A percentile compares a stretch with the other conserved stretches of the same genome.
Conservation (phyloP, 106 monocot species). For the Alisma plantagoaquatica region DNA sequence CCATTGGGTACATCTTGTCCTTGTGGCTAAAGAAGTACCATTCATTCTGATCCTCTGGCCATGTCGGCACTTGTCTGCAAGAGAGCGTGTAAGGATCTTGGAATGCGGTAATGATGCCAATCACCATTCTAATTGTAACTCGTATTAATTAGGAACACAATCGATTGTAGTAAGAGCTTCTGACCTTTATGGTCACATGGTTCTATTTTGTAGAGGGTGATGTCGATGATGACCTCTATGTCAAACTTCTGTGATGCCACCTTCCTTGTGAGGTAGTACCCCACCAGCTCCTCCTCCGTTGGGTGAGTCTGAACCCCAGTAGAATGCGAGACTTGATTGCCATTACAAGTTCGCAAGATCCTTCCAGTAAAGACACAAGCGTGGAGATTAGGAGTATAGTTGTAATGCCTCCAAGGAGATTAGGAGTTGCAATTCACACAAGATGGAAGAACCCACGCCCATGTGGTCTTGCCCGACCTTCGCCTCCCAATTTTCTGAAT, state of each 20-base stretch:
- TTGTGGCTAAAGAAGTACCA: slow-evolving; percentile 96
- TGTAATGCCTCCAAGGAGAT: no score
- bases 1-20: slow-evolving; percentile 78
- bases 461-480: no score
- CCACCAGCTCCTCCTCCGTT: slow-evolving; percentile 94
- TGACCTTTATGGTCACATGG: slow-evolving; percentile 93
- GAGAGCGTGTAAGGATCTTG: no score
- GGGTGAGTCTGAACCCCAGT: slow-evolving; percentile 92
- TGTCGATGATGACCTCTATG: slow-evolving; percentile 62
- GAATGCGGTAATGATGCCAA: no score
- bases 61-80: slow-evolving; percentile 65
- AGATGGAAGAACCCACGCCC: no score
- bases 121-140: no score
- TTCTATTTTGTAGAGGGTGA: slow-evolving; percentile 85
- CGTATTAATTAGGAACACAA: no score
- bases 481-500: no score
- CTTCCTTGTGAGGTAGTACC: slow-evolving; percentile 85
- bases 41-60: slow-evolving; percentile 71
- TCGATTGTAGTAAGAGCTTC: no score
- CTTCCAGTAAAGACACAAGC: no score
- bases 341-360: slow-evolving; percentile 31
- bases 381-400: no score
- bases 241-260: slow-evolving; percentile 67
- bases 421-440: no score
- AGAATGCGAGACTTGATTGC: slow-evolving; percentile 75